These are phyloP conservation scores for Achaetomium macrosporum DNA, from an alignment of 2,329 filamentous ascomycete genomes.

Conservation along the genomic window DNA sequence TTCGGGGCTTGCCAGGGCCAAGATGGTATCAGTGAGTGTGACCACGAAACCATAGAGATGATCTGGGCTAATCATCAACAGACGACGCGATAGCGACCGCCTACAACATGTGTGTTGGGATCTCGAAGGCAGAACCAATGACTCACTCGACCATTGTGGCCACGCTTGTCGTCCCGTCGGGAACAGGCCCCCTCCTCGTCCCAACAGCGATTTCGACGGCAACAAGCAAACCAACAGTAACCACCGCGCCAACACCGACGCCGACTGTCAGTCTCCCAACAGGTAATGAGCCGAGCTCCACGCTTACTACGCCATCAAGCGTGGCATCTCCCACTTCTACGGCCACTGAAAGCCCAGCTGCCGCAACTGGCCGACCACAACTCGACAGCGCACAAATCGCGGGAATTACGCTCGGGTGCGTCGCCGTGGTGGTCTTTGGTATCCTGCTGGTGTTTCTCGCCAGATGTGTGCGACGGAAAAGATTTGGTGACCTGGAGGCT, in stretches of 20 bases:
- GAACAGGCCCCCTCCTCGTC: conserved; percentile 31
- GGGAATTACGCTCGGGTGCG: conserved; percentile 52
- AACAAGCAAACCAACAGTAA: conserved; percentile 10
- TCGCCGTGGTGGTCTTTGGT: conserved; percentile 44
- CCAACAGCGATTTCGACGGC: conserved; percentile 19
- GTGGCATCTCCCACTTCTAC: not conserved
- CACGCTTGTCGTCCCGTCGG: conserved; percentile 41
- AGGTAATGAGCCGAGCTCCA: conserved; percentile 1
- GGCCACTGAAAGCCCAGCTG: not conserved
- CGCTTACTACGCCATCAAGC: not conserved
- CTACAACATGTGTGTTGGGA: conserved; percentile 52
- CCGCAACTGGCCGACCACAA: not conserved
- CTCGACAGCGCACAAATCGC: conserved; percentile 44
- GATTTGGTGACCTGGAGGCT: conserved; percentile 30
- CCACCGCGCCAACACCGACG: conserved; percentile 46
- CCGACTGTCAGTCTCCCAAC: conserved; percentile 13
- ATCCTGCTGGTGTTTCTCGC: conserved; percentile 43
- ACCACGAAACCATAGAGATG: not conserved
- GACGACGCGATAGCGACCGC: conserved; percentile 42
- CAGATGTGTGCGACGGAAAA: conserved; percentile 37
- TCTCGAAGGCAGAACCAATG: conserved; percentile 45
- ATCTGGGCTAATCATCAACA: conserved; percentile 23
- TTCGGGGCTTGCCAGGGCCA: conserved; percentile 46
- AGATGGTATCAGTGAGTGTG: conserved; percentile 36
- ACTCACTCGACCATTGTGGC: conserved; percentile 55